Evolutionary conservation across 2,329 filamentous ascomycete genomes (phyloP), one percentile per base, ranked within the genome.

Genomic region (Cladosporium velox): DNA sequence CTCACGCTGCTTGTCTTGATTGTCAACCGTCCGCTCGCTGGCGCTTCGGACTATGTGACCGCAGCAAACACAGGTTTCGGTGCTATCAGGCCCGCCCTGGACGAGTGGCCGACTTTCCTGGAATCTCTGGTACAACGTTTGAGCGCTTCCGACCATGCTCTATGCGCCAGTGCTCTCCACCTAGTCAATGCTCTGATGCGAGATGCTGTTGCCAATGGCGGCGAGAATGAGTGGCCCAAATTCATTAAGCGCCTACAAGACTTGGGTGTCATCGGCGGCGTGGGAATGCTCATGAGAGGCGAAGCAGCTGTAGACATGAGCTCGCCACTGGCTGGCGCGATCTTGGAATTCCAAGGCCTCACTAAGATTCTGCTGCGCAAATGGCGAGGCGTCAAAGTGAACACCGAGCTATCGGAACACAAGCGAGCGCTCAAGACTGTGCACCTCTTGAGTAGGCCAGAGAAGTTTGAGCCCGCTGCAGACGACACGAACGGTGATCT

Each of bases 1-100:
- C 97, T 99, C 91, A 94, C 93, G 57, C 96, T 99, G 68, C 86
- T 99, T 65, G 94, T 97, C 57, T 92, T 93, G 14, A 90, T 98
- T 66, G 94, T 99, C 62, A 67, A 59, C 90, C 92, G 69, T 91
- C 92, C 93, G 32, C 88, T 74, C 44, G 67, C 64, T 52, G 68
- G 63, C 21, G 67, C 92, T 75, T 78, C 79, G 64, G 78, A 80
- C 72, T 61, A 66, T 35, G 51, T 61, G 38, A 65, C 63, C 2
- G 88, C 88, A 3, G 88, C 88, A 24, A 85, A 86, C 21, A 96
- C 92, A 77, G 95, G 95, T 34, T 97, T 97, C 79, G 89, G 92
- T 69, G 93, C 93, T 21, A 83, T 99, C 70, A 96, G 95, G 78
- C 95, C 95, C 4, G 92, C 93, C 64, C 90, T 99, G 67, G 91